phyloP scores from a whole-genome alignment of 2,329 filamentous ascomycete genomes.

The Leptographium wingfieldii region DNA sequence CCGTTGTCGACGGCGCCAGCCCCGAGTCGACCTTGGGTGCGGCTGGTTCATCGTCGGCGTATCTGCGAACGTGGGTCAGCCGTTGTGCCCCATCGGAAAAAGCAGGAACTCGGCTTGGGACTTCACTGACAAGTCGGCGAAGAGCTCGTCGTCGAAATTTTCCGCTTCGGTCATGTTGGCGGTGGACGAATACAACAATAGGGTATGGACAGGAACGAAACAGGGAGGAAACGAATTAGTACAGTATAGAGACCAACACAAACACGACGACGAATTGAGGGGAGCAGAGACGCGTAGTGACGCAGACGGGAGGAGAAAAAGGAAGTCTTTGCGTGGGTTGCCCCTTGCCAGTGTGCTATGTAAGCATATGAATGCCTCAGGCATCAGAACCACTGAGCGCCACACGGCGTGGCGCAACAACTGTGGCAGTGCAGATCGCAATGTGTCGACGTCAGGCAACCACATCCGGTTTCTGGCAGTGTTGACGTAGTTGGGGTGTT shows the following conservation, averaged over 20 bases:
- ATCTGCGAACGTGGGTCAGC: conserved; percentile 27
- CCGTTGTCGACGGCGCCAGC: neutral
- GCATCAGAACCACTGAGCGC: neutral
- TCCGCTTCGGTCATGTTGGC: conserved; percentile 57
- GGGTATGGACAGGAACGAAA: neutral
- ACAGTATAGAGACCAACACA: neutral
- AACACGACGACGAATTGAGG: neutral
- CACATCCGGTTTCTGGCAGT: neutral
- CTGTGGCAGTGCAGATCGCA: neutral
- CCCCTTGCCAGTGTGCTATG: neutral
- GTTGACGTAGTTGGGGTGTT: neutral
- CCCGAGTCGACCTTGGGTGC: conserved; percentile 14
- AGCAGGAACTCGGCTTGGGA: neutral
- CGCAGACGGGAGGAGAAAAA: neutral
- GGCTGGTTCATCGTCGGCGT: conserved; percentile 47
- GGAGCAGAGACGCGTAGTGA: neutral
- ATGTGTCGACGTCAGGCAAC: neutral
- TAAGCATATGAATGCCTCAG: neutral
- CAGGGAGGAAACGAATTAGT: neutral
- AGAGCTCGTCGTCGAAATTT: conserved; percentile 78
- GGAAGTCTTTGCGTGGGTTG: neutral
- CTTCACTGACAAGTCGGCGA: conserved; percentile 68
- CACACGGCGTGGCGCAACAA: neutral
- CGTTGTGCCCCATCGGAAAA: neutral
- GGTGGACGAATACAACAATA: neutral